Percentiles rank a stretch among this genome's conserved stretches.
These are phyloP conservation scores for Pugionium dolabratum DNA, from an alignment of 345 rosid genomes.

Conservation along the genomic window DNA sequence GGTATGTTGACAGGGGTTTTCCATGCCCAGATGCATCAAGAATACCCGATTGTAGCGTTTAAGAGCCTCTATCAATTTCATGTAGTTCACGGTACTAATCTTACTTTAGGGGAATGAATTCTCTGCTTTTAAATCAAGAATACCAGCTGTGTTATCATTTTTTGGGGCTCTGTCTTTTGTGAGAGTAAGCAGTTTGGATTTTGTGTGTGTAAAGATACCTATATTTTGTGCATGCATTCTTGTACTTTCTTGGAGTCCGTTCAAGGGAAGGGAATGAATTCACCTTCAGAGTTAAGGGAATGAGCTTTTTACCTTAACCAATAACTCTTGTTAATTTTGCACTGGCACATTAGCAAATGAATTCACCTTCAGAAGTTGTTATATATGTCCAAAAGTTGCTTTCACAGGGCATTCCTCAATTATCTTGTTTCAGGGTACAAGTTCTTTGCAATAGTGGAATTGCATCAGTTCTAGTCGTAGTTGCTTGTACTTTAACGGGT, in stretches of 20 bases:
- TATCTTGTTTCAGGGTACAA: slow-evolving; percentile 67
- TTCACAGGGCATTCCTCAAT: slow-evolving; percentile 29
- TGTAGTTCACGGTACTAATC: background rate
- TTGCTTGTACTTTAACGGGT: slow-evolving; percentile 55
- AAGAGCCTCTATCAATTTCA: too few species aligned
- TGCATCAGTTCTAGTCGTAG: slow-evolving; percentile 59
- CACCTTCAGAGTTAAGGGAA: background rate
- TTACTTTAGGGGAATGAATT: slow-evolving; percentile 4
- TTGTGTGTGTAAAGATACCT: background rate
- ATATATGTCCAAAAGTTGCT: slow-evolving; percentile 14
- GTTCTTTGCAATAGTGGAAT: slow-evolving; percentile 79
- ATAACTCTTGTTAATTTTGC: background rate
- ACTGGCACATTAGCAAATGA: background rate
- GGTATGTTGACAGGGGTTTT: background rate
- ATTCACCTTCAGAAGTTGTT: background rate
- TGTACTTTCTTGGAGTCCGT: background rate
- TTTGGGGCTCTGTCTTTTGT: background rate
- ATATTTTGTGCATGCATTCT: background rate
- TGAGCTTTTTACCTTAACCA: background rate
- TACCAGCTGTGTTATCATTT: too few species aligned
- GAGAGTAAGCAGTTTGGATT: background rate
- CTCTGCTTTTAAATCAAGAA: background rate
- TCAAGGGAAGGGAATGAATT: background rate
- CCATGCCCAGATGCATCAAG: background rate
- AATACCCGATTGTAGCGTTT: too few species aligned